A percentile compares a stretch with the other conserved stretches of the same genome.
These are phyloP conservation scores for Podila epigama DNA, from an alignment of 192 early-diverging fungal species.

Conservation along the genomic window DNA sequence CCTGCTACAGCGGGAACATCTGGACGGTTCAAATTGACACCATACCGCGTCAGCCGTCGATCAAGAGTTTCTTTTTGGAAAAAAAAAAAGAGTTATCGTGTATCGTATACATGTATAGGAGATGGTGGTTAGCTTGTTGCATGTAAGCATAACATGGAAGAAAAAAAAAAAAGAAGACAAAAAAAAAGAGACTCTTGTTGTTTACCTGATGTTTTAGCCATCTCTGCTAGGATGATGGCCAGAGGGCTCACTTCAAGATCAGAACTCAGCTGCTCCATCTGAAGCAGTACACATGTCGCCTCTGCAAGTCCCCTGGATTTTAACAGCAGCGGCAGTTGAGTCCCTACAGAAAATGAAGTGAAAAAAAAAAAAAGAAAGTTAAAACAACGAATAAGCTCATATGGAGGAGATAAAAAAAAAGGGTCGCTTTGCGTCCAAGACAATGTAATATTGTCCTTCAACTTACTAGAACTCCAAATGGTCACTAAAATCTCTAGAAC, in stretches of 20 bases:
- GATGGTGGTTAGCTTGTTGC: neutral
- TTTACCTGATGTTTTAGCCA: conserved; percentile 20
- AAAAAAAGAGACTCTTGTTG: neutral
- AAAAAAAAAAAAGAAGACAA: neutral
- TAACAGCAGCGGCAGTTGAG: conserved; percentile 5
- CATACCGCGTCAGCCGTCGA: conserved; percentile 19
- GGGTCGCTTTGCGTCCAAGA: neutral
- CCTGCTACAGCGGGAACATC: conserved; percentile 1
- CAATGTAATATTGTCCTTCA: neutral
- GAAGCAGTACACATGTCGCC: conserved; percentile 28
- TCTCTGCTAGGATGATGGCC: conserved; percentile 22
- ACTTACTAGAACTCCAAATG: conserved; percentile 45
- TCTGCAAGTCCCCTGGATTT: conserved; percentile 10
- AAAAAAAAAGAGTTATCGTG: neutral
- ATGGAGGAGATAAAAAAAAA: neutral
- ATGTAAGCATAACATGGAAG: neutral
- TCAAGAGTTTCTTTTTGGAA: conserved; percentile 18
- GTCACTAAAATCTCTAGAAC: conserved; percentile 32
- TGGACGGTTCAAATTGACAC: conserved; percentile 25
- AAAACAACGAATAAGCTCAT: neutral
- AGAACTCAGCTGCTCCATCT: conserved; percentile 21
- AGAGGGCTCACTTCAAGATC: conserved; percentile 18
- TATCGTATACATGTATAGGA: neutral
- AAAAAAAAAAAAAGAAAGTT: neutral
- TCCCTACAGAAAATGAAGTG: conserved; percentile 4